These are phyloP conservation scores for Nemania abortiva DNA, from an alignment of 2,329 filamentous ascomycete genomes.

Conservation along the genomic window DNA sequence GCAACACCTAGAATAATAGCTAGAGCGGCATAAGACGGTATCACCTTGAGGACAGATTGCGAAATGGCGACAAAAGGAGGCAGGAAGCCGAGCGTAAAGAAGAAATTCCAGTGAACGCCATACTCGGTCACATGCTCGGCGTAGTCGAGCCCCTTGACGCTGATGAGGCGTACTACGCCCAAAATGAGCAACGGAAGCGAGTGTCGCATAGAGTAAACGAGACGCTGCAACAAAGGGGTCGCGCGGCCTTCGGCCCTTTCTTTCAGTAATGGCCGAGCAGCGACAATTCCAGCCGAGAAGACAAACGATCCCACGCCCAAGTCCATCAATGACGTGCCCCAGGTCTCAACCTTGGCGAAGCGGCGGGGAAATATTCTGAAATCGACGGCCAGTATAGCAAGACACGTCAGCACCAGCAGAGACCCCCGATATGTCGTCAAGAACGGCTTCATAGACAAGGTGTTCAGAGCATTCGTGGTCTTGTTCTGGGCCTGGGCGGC, in stretches of 20 bases:
- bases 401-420: constrained; percentile 91
- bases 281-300: constrained; percentile 92
- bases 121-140: constrained; percentile 98
- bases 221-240: constrained; percentile 66
- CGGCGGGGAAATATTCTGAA: constrained; percentile 92
- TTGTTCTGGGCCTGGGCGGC: constrained; percentile 54
- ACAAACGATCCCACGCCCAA: constrained; percentile 97
- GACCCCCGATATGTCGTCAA: constrained; percentile 89
- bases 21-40: constrained; percentile 83
- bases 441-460: constrained; percentile 87
- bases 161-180: constrained; percentile 83
- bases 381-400: constrained; percentile 96
- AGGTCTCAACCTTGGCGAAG: constrained; percentile 98
- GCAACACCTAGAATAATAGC: constrained; percentile 74
- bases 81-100: constrained; percentile 92
- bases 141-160: constrained; percentile 94
- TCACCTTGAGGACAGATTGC: constrained; percentile 74
- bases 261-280: constrained; percentile 82
- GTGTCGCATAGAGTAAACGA: constrained; percentile 78
- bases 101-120: constrained; percentile 99
- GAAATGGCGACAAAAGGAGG: constrained; percentile 90
- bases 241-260: constrained; percentile 66
- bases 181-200: constrained; percentile 85
- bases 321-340: constrained; percentile 99
- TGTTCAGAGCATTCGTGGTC: constrained; percentile 54